Base-by-base conservation (phyloP, 176 grass and related monocot species). In the Lolium multiflorum region DNA sequence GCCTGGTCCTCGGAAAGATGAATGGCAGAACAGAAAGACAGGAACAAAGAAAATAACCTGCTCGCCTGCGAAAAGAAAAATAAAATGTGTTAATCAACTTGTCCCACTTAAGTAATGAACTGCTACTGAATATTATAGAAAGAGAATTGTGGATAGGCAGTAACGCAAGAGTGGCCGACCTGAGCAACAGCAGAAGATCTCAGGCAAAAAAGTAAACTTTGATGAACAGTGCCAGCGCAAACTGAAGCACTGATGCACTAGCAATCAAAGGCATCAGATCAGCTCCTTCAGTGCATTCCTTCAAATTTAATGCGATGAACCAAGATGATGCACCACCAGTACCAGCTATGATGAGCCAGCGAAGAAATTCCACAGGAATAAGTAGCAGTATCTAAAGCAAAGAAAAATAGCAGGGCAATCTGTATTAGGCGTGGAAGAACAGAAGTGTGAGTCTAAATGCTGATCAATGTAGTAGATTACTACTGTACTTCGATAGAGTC, bases 201-300 rank as follows among this genome's bases (percentile, higher is more conserved):
- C 71, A 96, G 60, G 90, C 87, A 78, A 98, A 98, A 88, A 98
- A 98, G 90, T 92, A 94, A 86, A 94, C 88, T 89, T 98, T 98
- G 84, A 98, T 94, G 84, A 98, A 94, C 82, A 98, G 75, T 68
- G 97, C 88, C 65, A 98, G 84, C 84, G 84, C 82, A 89, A 98
- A 88, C 81, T 98, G 97, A 87, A 98, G 73, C 52, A 88, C 58
- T 41, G 86, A 57, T 61, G 94, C 97, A 84, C 92, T 85, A 20
- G 91, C 90, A 56, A 92, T 88, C 77, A 94, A 81, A 75, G 83
- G 75, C 90, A 93, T 91, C 87, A 90, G 51, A 90, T 94, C 92
- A 84, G 81, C 91, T 70, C 84, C 87, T 86, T 91, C 88, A 50
- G 78, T 79, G 84, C 86, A 93, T 60, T 88, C 83, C 71, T 98